Evolutionary conservation across 495 filamentous ascomycete genomes (phyloP).

Genomic region (Lasiosphaeria ovina): DNA sequence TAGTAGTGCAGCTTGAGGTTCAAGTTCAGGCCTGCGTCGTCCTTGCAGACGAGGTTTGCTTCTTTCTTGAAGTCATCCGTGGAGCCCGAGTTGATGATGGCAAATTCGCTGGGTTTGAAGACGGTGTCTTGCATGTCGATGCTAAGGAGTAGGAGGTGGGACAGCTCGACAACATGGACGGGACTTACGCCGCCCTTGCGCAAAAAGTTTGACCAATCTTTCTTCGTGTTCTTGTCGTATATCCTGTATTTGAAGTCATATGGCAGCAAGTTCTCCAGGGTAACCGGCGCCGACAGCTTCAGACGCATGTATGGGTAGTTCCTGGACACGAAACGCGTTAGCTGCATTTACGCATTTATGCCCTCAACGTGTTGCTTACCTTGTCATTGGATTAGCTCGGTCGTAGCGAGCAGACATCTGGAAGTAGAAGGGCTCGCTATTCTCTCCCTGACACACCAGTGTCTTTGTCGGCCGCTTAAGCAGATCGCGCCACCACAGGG

Average conservation of each 20-base stretch:
- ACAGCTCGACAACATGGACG: constrained; percentile 93
- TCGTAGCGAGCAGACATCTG: constrained; percentile 85
- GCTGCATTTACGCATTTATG: not conserved
- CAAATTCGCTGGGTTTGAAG: constrained; percentile 93
- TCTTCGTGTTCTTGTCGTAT: constrained; percentile 95
- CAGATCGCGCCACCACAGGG: constrained; percentile 88
- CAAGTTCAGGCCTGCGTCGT: constrained; percentile 73
- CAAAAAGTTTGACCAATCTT: constrained; percentile 98
- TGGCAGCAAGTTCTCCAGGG: constrained; percentile 90
- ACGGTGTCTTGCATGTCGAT: constrained; percentile 94
- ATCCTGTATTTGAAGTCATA: constrained; percentile 99
- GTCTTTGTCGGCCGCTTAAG: constrained; percentile 79
- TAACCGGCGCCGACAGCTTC: constrained; percentile 84
- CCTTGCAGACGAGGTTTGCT: constrained; percentile 73
- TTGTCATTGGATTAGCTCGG: constrained; percentile 74
- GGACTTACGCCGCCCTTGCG: constrained; percentile 94
- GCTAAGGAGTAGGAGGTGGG: constrained; percentile 86
- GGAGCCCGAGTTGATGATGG: constrained; percentile 87
- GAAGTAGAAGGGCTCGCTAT: constrained; percentile 89
- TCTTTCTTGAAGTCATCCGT: constrained; percentile 89
- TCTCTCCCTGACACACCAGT: constrained; percentile 81
- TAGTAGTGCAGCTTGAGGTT: constrained; percentile 88
- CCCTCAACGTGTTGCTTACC: constrained; percentile 39
- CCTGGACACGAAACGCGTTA: constrained; percentile 43
- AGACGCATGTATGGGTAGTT: constrained; percentile 94